Percentiles rank a stretch among this genome's conserved stretches.
phyloP scores from a whole-genome alignment of 495 filamentous ascomycete genomes.

The Penicillium riverlandense region DNA sequence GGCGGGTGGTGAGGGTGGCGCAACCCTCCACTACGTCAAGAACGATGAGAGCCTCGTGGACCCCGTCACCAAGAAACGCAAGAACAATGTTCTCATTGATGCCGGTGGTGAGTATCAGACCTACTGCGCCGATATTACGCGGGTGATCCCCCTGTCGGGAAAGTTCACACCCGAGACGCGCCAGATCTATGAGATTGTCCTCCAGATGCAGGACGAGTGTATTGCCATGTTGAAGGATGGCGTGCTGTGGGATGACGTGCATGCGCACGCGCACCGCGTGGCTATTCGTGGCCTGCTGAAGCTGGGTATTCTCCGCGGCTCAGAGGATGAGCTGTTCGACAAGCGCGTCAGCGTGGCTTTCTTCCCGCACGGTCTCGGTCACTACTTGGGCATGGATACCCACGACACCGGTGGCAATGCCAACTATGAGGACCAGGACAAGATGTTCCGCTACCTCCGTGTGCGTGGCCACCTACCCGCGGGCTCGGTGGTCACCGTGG shows the following conservation, averaged over 20 bases:
- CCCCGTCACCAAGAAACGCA: constrained; percentile 37
- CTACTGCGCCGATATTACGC: constrained; percentile 87
- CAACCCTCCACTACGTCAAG: constrained; percentile 81
- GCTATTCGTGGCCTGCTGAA: constrained; percentile 72
- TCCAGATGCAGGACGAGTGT: constrained; percentile 74
- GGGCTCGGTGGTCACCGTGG: constrained; percentile 79
- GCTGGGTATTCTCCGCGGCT: constrained; percentile 67
- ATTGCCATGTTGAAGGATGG: constrained; percentile 68
- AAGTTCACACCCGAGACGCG: constrained; percentile 64
- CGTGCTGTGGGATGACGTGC: constrained; percentile 79
- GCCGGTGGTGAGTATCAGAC: constrained; percentile 74
- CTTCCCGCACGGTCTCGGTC: constrained; percentile 86
- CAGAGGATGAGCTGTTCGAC: constrained; percentile 63
- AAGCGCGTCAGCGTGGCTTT: constrained; percentile 75
- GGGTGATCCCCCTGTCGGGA: constrained; percentile 76
- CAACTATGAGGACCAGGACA: constrained; percentile 76
- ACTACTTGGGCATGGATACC: constrained; percentile 92
- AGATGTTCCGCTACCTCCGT: constrained; percentile 78
- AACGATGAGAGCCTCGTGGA: constrained; percentile 59
- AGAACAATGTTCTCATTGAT: constrained; percentile 73
- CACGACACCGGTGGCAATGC: constrained; percentile 87
- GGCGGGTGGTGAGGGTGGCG: constrained; percentile 65
- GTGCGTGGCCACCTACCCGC: constrained; percentile 71
- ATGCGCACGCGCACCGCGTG: constrained; percentile 68
- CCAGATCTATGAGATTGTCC: constrained; percentile 78